These are phyloP conservation scores for Besnoitia besnoiti DNA, from an alignment of 169 alveolate genomes.

Conservation along the genomic window DNA sequence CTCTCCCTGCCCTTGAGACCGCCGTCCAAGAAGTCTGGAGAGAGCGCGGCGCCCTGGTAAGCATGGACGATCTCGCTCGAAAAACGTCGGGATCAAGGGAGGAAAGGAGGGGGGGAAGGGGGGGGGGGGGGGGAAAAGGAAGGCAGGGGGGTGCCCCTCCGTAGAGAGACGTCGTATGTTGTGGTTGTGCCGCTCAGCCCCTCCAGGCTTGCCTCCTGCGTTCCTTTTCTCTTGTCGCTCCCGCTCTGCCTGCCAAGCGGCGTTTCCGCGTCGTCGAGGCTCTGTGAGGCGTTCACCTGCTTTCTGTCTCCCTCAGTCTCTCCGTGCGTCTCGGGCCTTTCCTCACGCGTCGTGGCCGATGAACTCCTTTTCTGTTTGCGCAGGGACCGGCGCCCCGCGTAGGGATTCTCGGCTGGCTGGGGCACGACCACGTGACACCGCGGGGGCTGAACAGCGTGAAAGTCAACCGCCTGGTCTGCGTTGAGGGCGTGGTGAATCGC, in stretches of 20 bases:
- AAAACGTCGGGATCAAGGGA: no score
- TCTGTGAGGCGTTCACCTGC: no score
- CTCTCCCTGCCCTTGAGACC: constrained; percentile 39
- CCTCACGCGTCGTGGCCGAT: background rate
- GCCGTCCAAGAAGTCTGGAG: constrained; percentile 37
- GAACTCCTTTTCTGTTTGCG: background rate
- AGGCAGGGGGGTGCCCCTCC: no score
- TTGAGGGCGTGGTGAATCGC: constrained; percentile 96
- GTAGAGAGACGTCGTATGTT: no score
- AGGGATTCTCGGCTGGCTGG: constrained; percentile 95
- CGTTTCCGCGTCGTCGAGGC: no score
- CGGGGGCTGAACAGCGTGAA: constrained; percentile 92
- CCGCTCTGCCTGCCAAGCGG: no score
- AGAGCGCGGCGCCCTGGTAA: constrained; percentile 34
- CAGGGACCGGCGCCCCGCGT: constrained; percentile 78
- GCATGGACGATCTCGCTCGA: background rate
- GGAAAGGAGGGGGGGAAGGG: background rate
- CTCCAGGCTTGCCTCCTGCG: no score
- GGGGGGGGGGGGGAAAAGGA: no score
- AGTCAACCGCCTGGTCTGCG: constrained; percentile 91
- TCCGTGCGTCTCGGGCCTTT: no score
- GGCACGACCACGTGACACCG: constrained; percentile 96
- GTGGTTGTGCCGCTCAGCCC: no score
- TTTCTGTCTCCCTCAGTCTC: no score
- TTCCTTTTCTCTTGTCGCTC: no score